phyloP scores from a whole-genome alignment of 1,284 basidiomycete genomes.

The Ceratobasidium sp. region DNA sequence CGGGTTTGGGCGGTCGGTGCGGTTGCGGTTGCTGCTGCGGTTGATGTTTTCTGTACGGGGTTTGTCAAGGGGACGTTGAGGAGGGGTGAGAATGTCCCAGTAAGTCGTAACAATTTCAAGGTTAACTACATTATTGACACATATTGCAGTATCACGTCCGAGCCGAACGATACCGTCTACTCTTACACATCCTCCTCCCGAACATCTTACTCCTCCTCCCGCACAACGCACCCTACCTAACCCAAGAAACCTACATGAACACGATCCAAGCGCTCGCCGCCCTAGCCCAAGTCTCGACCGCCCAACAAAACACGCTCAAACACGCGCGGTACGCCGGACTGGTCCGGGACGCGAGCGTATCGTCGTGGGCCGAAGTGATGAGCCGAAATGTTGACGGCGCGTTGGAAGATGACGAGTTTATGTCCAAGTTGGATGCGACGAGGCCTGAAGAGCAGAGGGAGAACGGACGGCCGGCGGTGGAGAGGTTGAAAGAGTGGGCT shows the following conservation, averaged over 20 bases:
- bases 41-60: constrained; percentile 31
- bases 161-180: constrained; percentile 28
- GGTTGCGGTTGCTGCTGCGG: constrained; percentile 9
- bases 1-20: constrained; percentile 13
- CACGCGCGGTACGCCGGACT: constrained; percentile 37
- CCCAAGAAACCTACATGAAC: constrained; percentile 39
- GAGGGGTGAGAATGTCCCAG: constrained; percentile 22
- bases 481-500: constrained; percentile 42
- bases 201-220: constrained; percentile 23
- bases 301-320: constrained; percentile 40
- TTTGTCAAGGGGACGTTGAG: constrained; percentile 19
- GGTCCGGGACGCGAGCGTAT: constrained; percentile 31
- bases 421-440: neutral
- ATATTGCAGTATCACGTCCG: constrained; percentile 24
- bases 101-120: neutral
- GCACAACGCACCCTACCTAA: constrained; percentile 31
- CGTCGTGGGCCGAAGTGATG: constrained; percentile 24
- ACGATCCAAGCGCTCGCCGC: constrained; percentile 41
- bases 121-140: neutral
- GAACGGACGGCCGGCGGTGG: constrained; percentile 20
- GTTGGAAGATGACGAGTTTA: constrained; percentile 39
- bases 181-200: constrained; percentile 22
- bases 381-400: constrained; percentile 25
- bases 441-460: constrained; percentile 15
- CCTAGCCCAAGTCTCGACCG: neutral